phyloP scores from a whole-genome alignment of 352 stramenopile species.

The Globisporangium parvum region DNA sequence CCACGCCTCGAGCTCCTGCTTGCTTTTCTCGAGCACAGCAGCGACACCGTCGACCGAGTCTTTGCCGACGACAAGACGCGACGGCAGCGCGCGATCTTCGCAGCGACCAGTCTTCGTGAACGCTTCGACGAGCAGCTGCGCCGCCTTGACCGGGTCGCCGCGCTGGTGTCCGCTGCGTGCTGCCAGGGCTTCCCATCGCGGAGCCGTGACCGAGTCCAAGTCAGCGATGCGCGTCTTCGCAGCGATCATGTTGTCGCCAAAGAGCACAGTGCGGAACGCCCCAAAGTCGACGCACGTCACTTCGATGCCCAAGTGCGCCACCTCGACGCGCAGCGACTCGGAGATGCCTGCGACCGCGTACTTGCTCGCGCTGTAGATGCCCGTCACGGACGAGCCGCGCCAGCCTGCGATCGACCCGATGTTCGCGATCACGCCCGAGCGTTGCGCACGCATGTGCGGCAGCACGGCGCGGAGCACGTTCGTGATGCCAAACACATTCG shows the following conservation, averaged over 20 bases:
- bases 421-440: slow-evolving; percentile 25
- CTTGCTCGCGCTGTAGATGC: slow-evolving; percentile 24
- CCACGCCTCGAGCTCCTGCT: slow-evolving; percentile 16
- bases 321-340: slow-evolving; percentile 19
- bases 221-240: slow-evolving; percentile 15
- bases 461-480: slow-evolving; percentile 20
- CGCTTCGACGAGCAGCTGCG: slow-evolving; percentile 17
- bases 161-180: slow-evolving; percentile 12
- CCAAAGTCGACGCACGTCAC: slow-evolving; percentile 39
- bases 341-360: slow-evolving; percentile 22
- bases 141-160: slow-evolving; percentile 17
- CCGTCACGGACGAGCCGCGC: slow-evolving; percentile 10
- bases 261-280: slow-evolving; percentile 34
- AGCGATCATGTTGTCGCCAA: slow-evolving; percentile 16
- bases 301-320: slow-evolving; percentile 26
- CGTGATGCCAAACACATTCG: slow-evolving; percentile 26
- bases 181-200: slow-evolving; percentile 4
- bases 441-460: slow-evolving; percentile 23
- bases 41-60: slow-evolving; percentile 13
- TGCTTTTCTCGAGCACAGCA: slow-evolving; percentile 8
- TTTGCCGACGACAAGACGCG: slow-evolving; percentile 16
- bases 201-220: slow-evolving; percentile 9
- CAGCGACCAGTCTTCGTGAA: slow-evolving; percentile 22
- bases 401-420: slow-evolving; percentile 20
- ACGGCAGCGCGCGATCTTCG: slow-evolving; percentile 11